These are phyloP conservation scores for Aspergillus neoniger DNA, from an alignment of 2,329 filamentous ascomycete genomes.

Conservation along the genomic window DNA sequence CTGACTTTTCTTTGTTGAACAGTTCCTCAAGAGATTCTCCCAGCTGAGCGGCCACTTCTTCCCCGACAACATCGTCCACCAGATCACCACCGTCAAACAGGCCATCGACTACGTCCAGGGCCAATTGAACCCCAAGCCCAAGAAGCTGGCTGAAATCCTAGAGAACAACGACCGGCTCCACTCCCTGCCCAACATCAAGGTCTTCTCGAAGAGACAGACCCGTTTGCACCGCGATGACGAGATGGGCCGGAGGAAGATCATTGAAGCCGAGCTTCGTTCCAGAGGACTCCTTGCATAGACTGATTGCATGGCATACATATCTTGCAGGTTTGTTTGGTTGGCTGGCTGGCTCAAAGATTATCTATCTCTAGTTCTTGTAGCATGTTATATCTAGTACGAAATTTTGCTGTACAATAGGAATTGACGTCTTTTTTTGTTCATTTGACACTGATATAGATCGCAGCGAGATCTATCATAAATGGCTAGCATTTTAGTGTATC, in stretches of 20 bases:
- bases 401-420: slow-evolving; percentile 28
- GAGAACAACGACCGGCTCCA: slow-evolving; percentile 49
- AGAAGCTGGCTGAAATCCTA: slow-evolving; percentile 65
- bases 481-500: neutral
- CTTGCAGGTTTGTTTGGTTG: neutral
- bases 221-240: slow-evolving; percentile 71
- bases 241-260: slow-evolving; percentile 76
- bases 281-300: slow-evolving; percentile 59
- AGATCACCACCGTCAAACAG: slow-evolving; percentile 56
- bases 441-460: slow-evolving; percentile 7
- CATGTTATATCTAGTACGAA: slow-evolving; percentile 18
- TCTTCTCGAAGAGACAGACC: slow-evolving; percentile 66
- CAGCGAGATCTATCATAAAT: slow-evolving; percentile 1
- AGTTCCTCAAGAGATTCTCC: slow-evolving; percentile 80
- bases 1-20: slow-evolving; percentile 13
- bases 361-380: slow-evolving; percentile 22
- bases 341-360: slow-evolving; percentile 2
- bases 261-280: slow-evolving; percentile 67
- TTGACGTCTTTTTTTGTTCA: slow-evolving; percentile 12
- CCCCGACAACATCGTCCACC: slow-evolving; percentile 67
- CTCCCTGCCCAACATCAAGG: slow-evolving; percentile 67
- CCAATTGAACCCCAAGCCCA: slow-evolving; percentile 42
- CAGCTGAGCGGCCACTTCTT: slow-evolving; percentile 78
- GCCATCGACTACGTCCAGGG: slow-evolving; percentile 55
- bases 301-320: neutral